Conservation (phyloP, 352 stramenopile species). For the Globisporangium alternatum region DNA sequence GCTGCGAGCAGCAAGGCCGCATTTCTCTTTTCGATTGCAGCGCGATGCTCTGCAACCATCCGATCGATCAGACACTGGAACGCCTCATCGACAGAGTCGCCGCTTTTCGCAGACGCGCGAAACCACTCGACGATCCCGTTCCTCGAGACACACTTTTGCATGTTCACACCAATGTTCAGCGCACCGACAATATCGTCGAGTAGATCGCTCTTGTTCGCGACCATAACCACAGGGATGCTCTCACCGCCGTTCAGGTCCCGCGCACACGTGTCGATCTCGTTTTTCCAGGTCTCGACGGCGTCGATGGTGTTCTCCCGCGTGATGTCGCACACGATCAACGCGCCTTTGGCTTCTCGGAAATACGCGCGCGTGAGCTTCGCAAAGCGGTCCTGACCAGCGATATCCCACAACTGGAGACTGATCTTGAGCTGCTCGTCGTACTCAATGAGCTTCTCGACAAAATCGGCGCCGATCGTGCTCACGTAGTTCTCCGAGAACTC, state of each 20-base stretch:
- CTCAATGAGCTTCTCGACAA: conserved; percentile 78
- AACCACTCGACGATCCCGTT: conserved; percentile 83
- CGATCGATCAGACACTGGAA: conserved; percentile 59
- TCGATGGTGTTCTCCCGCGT: conserved; percentile 84
- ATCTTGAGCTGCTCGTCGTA: conserved; percentile 55
- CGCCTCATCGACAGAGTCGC: conserved; percentile 53
- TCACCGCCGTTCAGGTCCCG: conserved; percentile 37
- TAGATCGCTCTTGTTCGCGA: conserved; percentile 88
- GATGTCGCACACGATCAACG: conserved; percentile 87
- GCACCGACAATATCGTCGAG: conserved; percentile 62
- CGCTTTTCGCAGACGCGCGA: conserved; percentile 67
- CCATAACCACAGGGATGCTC: conserved; percentile 70
- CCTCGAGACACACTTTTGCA: conserved; percentile 79
- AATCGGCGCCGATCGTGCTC: conserved; percentile 86
- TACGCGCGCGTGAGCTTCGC: conserved; percentile 87
- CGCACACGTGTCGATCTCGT: conserved; percentile 67
- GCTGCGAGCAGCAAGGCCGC: not conserved
- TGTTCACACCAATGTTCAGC: conserved; percentile 71
- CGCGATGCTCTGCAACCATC: conserved; percentile 54
- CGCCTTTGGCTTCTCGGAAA: conserved; percentile 77
- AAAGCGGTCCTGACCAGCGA: conserved; percentile 85
- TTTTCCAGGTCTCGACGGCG: conserved; percentile 83
- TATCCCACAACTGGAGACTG: conserved; percentile 87
- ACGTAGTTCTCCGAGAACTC: conserved; percentile 82
- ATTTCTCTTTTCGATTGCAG: conserved; percentile 19